Conservation (phyloP, 1,284 basidiomycete genomes). For the Cutaneotrichosporon cyanovorans region DNA sequence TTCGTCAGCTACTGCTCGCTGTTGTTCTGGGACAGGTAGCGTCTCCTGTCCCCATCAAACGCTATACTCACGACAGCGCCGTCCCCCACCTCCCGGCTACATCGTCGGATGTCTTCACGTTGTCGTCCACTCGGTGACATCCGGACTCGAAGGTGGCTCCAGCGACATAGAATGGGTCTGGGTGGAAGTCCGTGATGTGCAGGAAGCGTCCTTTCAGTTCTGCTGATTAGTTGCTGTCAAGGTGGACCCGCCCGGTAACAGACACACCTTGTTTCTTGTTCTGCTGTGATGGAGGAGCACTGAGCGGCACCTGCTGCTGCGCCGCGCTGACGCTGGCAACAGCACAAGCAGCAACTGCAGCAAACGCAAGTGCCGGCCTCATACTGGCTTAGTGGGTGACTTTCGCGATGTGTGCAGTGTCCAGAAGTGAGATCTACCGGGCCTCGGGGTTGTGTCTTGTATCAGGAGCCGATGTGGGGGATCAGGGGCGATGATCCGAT, state of each 20-base stretch:
- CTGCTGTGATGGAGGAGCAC: neutral
- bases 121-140: slow-evolving; percentile 30
- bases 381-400: neutral
- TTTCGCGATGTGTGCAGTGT: no score
- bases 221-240: slow-evolving; percentile 11
- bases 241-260: neutral
- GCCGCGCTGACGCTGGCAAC: neutral
- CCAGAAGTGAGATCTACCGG: no score
- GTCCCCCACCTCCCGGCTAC: slow-evolving; percentile 1
- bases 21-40: no score
- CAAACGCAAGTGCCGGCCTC: neutral
- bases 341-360: neutral
- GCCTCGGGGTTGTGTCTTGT: no score
- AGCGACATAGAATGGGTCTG: slow-evolving; percentile 41
- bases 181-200: slow-evolving; percentile 47
- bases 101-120: slow-evolving; percentile 12
- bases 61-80: neutral
- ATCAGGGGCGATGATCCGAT: no score
- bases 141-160: slow-evolving; percentile 39
- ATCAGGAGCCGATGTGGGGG: no score
- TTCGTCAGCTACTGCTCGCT: neutral
- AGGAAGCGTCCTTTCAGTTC: slow-evolving; percentile 42
- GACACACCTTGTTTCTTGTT: slow-evolving; percentile 11
- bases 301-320: slow-evolving; percentile 3
- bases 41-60: no score